Conservation (phyloP, 1,284 basidiomycete species). For the Phellinidium pouzarii region DNA sequence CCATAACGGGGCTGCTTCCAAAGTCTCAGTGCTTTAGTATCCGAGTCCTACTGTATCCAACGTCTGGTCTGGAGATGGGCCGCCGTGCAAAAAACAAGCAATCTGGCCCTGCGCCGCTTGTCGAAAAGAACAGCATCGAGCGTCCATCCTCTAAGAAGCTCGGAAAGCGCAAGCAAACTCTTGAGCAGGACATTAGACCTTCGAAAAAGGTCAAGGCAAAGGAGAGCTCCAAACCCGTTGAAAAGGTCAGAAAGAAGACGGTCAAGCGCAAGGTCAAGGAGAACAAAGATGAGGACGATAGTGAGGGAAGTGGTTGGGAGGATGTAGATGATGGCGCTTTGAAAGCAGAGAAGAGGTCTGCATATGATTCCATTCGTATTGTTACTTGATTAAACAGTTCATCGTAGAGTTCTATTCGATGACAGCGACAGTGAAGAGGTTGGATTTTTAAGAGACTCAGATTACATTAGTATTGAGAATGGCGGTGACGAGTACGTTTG, state of each 20-base stretch:
- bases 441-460: conserved; percentile 37
- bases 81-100: conserved; percentile 91
- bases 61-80: conserved; percentile 52
- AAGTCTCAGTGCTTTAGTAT: background rate
- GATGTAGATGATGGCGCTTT: conserved; percentile 44
- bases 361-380: conserved; percentile 27
- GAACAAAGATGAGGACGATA: conserved; percentile 26
- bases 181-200: conserved; percentile 36
- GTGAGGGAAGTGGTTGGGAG: conserved; percentile 53
- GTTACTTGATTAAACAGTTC: conserved; percentile 7
- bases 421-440: conserved; percentile 45
- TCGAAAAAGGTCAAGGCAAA: conserved; percentile 45
- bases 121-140: conserved; percentile 29
- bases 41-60: background rate
- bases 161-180: conserved; percentile 64
- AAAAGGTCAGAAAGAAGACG: conserved; percentile 27
- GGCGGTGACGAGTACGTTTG: conserved; percentile 27
- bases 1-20: background rate
- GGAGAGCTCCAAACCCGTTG: conserved; percentile 20
- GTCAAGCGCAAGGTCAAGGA: conserved; percentile 24
- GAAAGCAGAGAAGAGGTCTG: conserved; percentile 38
- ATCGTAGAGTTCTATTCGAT: conserved; percentile 39
- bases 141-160: conserved; percentile 46
- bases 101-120: conserved; percentile 61
- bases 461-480: conserved; percentile 43